Percentiles rank a stretch among this genome's conserved stretches.
phyloP scores from a whole-genome alignment of 31 red algal genomes.

The Asparagopsis taxiformis region DNA sequence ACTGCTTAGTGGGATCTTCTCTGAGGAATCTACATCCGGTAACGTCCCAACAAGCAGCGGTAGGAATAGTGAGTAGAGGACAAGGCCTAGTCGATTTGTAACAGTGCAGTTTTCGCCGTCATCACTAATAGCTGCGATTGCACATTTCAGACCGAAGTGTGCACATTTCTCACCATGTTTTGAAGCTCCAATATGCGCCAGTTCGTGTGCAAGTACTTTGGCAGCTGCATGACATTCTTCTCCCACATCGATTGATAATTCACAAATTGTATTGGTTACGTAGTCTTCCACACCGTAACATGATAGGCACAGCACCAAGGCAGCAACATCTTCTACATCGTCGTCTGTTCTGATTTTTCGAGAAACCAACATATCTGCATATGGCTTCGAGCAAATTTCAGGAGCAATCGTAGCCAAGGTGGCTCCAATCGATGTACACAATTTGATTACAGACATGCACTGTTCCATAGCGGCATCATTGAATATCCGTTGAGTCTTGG shows the following conservation, averaged over 20 bases:
- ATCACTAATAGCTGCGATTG: slow-evolving; percentile 25
- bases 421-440: not conserved
- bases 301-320: slow-evolving; percentile 19
- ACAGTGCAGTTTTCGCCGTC: slow-evolving; percentile 9
- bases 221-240: not conserved
- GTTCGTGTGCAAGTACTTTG: slow-evolving; percentile 15
- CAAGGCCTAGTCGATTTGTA: slow-evolving; percentile 26
- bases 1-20: not conserved
- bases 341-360: not conserved
- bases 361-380: slow-evolving; percentile 1
- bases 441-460: not conserved
- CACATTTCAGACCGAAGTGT: slow-evolving; percentile 18
- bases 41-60: slow-evolving; percentile 22
- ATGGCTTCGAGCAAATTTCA: not conserved
- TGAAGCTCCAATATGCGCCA: slow-evolving; percentile 14
- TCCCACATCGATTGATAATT: not conserved
- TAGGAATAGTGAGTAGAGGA: slow-evolving; percentile 29
- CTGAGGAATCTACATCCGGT: slow-evolving; percentile 2
- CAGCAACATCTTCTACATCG: not conserved
- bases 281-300: slow-evolving; percentile 38
- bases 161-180: slow-evolving; percentile 11
- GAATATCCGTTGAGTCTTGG: not conserved
- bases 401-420: not conserved
- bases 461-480: not conserved
- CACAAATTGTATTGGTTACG: slow-evolving; percentile 8